Conservation (phyloP, 768 basidiomycete species). For the Leccinum subtestaceum region DNA sequence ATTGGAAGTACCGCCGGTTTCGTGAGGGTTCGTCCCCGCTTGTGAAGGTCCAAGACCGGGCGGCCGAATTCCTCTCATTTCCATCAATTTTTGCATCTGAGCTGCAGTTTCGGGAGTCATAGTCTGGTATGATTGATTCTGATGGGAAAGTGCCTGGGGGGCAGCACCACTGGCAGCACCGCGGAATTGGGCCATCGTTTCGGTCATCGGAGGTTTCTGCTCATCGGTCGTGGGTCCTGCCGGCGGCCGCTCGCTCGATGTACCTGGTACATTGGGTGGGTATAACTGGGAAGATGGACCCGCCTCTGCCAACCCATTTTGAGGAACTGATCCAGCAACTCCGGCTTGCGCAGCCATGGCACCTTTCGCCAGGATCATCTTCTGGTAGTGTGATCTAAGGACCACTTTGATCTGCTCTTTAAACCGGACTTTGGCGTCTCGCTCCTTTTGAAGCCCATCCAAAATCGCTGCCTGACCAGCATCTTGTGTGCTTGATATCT, state of each 20-base stretch:
- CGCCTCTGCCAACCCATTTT: slow-evolving; percentile 8
- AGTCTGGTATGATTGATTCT: slow-evolving; percentile 6
- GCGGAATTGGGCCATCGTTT: slow-evolving; percentile 27
- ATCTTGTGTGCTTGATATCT: slow-evolving; percentile 12
- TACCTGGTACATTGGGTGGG: slow-evolving; percentile 1
- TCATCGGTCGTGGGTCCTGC: slow-evolving; percentile 15
- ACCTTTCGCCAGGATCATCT: slow-evolving; percentile 10
- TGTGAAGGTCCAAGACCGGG: slow-evolving; percentile 20
- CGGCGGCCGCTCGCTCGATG: slow-evolving; percentile 6
- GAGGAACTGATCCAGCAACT: background rate
- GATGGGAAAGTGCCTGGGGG: background rate
- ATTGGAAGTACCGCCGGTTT: slow-evolving; percentile 4
- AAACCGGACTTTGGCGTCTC: background rate
- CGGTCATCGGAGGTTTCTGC: slow-evolving; percentile 24
- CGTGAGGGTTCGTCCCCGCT: slow-evolving; percentile 16
- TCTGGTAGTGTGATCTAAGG: slow-evolving; percentile 19
- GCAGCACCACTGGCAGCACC: background rate
- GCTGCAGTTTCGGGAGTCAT: slow-evolving; percentile 24
- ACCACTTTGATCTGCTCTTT: slow-evolving; percentile 14
- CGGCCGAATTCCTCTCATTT: slow-evolving; percentile 39
- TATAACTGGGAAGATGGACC: slow-evolving; percentile 14
- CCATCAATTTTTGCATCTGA: slow-evolving; percentile 50
- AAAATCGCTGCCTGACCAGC: slow-evolving; percentile 19
- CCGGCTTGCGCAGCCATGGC: slow-evolving; percentile 6
- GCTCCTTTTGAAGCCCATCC: slow-evolving; percentile 13